Evolutionary conservation across 768 basidiomycete species (phyloP), one percentile per base, ranked within the genome.

Genomic region (Fomitopsis serialis): DNA sequence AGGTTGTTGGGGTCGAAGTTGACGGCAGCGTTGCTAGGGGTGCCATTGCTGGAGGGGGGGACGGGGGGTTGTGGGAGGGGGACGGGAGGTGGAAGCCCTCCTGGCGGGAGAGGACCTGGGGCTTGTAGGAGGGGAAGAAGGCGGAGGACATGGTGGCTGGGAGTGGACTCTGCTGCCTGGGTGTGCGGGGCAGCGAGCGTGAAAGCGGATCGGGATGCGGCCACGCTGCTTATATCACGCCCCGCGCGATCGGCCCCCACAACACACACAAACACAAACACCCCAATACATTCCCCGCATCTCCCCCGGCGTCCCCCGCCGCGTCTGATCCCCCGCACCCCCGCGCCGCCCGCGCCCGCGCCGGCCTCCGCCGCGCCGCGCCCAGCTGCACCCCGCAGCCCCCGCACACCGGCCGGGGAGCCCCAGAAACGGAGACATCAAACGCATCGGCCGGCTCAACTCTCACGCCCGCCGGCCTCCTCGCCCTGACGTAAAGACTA

Each of bases 61-160:
- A 60, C 53, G 67, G 57, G 45, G 68, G 52, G 57, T 69, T 45
- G 34, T 68, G 55, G 56, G 69, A 59, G 47, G 70, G 75, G 45
- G 74, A 74, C 21, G 81, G 78, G 34, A 84, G 61, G 57, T 87
- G 83, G 66, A 90, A 90, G 61, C 89, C 88, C 70, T 89, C 84
- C 63, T 86, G 82, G 55, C 86, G 74, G 49, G 61, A 61, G 61
- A 65, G 61, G 58, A 88, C 70, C 57, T 80, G 79, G 15, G 81
- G 78, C 63, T 81, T 81, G 73, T 78, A 79, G 37, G 59, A 62
- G 21, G 56, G 46, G 47, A 50, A 50, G 60, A 63, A 65, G 45
- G 61, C 50, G 47, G 62, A 64, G 53, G 56, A 54, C 63, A 62
- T 62, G 42, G 50, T 34, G 57, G 36, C 22, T 43, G 44, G 8